A percentile compares a stretch with the other conserved stretches of the same genome.
Conservation (phyloP, 176 grass and related monocot species). For the Hordeum marinum region DNA sequence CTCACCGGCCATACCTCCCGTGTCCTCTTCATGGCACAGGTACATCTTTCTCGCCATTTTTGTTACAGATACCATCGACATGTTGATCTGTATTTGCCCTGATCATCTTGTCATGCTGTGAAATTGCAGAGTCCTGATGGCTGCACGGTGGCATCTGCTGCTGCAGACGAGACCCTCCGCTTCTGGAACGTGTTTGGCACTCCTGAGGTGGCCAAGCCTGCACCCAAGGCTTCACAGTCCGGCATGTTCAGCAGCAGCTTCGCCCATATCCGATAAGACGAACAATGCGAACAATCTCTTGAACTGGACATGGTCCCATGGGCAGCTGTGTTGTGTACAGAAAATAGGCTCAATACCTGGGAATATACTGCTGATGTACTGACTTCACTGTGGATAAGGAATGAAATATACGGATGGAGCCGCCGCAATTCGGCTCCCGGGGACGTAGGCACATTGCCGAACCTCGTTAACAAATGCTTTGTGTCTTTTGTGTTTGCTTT, state of each 20-base stretch:
- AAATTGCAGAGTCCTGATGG: slow-evolving; percentile 65
- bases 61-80: not conserved
- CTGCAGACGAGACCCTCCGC: slow-evolving; percentile 61
- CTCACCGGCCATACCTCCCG: slow-evolving; percentile 60
- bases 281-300: not conserved
- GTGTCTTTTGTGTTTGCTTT: not conserved
- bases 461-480: slow-evolving; percentile 9
- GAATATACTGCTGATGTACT: slow-evolving; percentile 10
- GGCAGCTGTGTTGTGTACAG: not conserved
- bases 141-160: slow-evolving; percentile 61
- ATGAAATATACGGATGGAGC: slow-evolving; percentile 16
- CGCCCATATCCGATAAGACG: slow-evolving; percentile 55
- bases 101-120: not conserved
- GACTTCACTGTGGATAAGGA: not conserved
- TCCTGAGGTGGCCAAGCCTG: slow-evolving; percentile 49
- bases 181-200: slow-evolving; percentile 74
- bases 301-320: slow-evolving; percentile 9
- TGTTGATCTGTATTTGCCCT: slow-evolving; percentile 16
- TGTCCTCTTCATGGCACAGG: slow-evolving; percentile 57
- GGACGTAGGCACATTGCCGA: slow-evolving; percentile 16
- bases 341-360: not conserved
- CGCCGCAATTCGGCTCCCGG: not conserved
- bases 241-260: slow-evolving; percentile 67
- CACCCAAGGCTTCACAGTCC: slow-evolving; percentile 35
- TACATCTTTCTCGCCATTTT: slow-evolving; percentile 8